Evolutionary conservation across 495 filamentous ascomycete genomes (phyloP).

Genomic region (Neurospora sp.): DNA sequence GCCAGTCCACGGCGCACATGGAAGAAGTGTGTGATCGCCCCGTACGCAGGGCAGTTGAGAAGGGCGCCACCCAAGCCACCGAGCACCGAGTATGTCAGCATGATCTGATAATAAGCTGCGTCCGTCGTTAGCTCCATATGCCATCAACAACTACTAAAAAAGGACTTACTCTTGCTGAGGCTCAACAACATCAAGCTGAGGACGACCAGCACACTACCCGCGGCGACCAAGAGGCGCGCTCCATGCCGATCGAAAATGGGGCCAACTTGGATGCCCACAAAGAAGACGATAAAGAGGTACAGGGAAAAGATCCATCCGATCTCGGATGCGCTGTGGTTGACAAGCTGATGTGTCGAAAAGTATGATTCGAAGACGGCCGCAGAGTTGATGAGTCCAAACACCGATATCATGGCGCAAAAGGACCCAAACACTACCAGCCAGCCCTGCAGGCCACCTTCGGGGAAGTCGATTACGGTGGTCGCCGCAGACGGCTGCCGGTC

Average conservation of each 20-base stretch:
- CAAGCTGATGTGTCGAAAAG: conserved; percentile 49
- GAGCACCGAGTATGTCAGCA: conserved; percentile 49
- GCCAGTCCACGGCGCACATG: conserved; percentile 48
- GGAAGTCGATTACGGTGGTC: conserved; percentile 31
- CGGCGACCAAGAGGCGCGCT: conserved; percentile 40
- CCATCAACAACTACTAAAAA: background rate
- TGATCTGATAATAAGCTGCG: conserved; percentile 54
- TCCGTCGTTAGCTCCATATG: background rate
- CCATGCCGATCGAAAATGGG: conserved; percentile 59
- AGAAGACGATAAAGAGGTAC: conserved; percentile 53
- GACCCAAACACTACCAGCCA: conserved; percentile 56
- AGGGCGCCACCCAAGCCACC: conserved; percentile 47
- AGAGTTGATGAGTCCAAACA: conserved; percentile 57
- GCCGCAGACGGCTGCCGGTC: conserved; percentile 7
- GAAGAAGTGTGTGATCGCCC: conserved; percentile 57
- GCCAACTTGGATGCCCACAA: conserved; percentile 54
- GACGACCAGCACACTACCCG: conserved; percentile 41
- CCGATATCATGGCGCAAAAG: conserved; percentile 48
- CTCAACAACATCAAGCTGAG: conserved; percentile 46
- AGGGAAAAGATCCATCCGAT: conserved; percentile 58
- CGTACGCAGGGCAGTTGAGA: conserved; percentile 49
- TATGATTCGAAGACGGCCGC: conserved; percentile 55
- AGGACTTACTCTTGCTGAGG: conserved; percentile 27
- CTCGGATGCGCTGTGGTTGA: conserved; percentile 39
- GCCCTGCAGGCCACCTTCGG: conserved; percentile 49